Conservation (phyloP, 768 basidiomycete genomes). For the Tephrocybe sp. region DNA sequence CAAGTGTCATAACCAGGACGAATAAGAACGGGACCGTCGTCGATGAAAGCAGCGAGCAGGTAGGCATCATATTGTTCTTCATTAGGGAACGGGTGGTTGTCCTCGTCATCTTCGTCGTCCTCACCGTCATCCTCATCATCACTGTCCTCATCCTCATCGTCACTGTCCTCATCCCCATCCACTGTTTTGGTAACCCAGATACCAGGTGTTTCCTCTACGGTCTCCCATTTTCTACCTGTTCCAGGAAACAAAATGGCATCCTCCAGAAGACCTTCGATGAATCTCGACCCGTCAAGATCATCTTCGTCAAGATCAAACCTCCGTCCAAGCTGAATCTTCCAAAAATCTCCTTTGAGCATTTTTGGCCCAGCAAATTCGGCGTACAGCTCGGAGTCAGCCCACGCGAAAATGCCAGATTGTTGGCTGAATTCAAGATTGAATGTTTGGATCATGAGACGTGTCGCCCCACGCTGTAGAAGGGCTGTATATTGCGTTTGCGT, state of each 20-base stretch:
- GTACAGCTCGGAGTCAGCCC: conserved; percentile 30
- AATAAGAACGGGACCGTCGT: conserved; percentile 7
- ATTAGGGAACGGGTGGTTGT: neutral
- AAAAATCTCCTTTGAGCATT: conserved; percentile 32
- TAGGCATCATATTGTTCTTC: neutral
- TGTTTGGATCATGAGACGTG: conserved; percentile 36
- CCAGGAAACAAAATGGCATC: conserved; percentile 28
- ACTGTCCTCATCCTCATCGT: neutral
- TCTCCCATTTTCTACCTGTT: conserved; percentile 25
- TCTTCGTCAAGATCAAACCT: conserved; percentile 32
- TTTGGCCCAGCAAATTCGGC: conserved; percentile 31
- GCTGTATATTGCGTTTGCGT: conserved; percentile 24
- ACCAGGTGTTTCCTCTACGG: conserved; percentile 26
- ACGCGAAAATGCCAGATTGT: conserved; percentile 33
- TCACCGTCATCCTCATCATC: neutral
- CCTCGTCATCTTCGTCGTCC: neutral
- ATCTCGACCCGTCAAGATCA: conserved; percentile 34
- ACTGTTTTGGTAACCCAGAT: conserved; percentile 30
- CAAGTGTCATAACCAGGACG: conserved; percentile 10
- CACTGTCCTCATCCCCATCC: neutral
- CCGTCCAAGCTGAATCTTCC: conserved; percentile 42
- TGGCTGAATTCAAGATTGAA: conserved; percentile 31
- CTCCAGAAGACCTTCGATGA: conserved; percentile 32
- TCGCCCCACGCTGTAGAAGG: conserved; percentile 32
- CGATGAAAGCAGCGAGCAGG: neutral